phyloP scores from a whole-genome alignment of 2,329 filamentous ascomycete genomes.

The Neonectria punicea region DNA sequence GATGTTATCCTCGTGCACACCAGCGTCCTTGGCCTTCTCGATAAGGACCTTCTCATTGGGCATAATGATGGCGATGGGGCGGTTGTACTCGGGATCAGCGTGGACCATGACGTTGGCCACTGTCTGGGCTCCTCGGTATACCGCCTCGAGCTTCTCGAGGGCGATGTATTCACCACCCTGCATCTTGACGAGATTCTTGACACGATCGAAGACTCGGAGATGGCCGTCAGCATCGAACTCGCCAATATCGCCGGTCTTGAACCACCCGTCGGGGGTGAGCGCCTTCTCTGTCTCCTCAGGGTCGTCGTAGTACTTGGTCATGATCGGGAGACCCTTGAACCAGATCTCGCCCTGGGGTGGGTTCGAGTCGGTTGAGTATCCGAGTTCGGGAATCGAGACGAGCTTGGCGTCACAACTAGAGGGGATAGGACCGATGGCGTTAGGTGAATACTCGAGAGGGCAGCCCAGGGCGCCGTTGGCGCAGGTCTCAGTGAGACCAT shows the following conservation, averaged over 20 bases:
- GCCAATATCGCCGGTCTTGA: constrained; percentile 96
- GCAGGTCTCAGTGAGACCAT: constrained; percentile 93
- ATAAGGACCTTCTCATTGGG: constrained; percentile 72
- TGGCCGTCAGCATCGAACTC: constrained; percentile 86
- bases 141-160: constrained; percentile 92
- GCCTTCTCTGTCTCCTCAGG: constrained; percentile 84
- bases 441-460: constrained; percentile 84
- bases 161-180: constrained; percentile 96
- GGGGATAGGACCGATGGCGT: constrained; percentile 81
- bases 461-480: constrained; percentile 86
- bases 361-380: constrained; percentile 78
- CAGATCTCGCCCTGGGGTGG: constrained; percentile 93
- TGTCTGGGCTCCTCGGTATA: constrained; percentile 83
- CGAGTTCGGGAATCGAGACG: constrained; percentile 89
- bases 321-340: constrained; percentile 82
- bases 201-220: constrained; percentile 88
- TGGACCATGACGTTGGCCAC: constrained; percentile 91
- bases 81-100: constrained; percentile 77
- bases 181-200: constrained; percentile 99
- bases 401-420: constrained; percentile 88
- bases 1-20: constrained; percentile 74
- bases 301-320: constrained; percentile 84
- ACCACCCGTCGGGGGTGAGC: constrained; percentile 89
- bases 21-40: constrained; percentile 68
- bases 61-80: constrained; percentile 84